Conservation (phyloP, 768 basidiomycete species). For the Auricularia sp. region DNA sequence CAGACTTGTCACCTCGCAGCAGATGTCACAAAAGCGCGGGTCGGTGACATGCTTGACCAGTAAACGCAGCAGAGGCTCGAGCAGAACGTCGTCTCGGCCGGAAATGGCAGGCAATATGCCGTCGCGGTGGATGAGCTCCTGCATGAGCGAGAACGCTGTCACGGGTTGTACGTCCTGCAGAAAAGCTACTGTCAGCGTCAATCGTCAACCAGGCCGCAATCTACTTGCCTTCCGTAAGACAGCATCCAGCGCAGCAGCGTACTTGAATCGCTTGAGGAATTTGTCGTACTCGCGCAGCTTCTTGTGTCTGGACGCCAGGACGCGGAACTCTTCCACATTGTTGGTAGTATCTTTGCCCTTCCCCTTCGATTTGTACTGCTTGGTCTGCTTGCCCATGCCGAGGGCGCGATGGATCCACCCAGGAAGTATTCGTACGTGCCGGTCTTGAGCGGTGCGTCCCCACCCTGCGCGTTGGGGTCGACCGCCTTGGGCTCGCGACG, state of each 20-base stretch:
- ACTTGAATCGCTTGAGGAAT: slow-evolving; percentile 84
- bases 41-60: slow-evolving; percentile 78
- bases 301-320: slow-evolving; percentile 62
- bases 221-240: slow-evolving; percentile 68
- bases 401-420: slow-evolving; percentile 42
- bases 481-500: slow-evolving; percentile 65
- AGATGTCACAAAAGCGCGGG: slow-evolving; percentile 87
- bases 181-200: neutral
- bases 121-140: slow-evolving; percentile 88
- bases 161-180: slow-evolving; percentile 70
- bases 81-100: slow-evolving; percentile 85
- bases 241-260: slow-evolving; percentile 87
- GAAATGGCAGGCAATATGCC: slow-evolving; percentile 77
- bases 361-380: slow-evolving; percentile 4
- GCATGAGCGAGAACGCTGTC: slow-evolving; percentile 81
- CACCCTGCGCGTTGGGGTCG: slow-evolving; percentile 17
- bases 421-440: slow-evolving; percentile 64
- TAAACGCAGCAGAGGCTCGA: slow-evolving; percentile 85
- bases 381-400: slow-evolving; percentile 38
- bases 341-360: slow-evolving; percentile 37
- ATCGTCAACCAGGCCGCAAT: neutral
- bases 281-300: slow-evolving; percentile 81
- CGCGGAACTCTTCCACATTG: slow-evolving; percentile 65
- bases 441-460: slow-evolving; percentile 33
- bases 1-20: slow-evolving; percentile 66